Evolutionary conservation across 305 asterid species (phyloP).

Genomic region (Solanum chacoense): DNA sequence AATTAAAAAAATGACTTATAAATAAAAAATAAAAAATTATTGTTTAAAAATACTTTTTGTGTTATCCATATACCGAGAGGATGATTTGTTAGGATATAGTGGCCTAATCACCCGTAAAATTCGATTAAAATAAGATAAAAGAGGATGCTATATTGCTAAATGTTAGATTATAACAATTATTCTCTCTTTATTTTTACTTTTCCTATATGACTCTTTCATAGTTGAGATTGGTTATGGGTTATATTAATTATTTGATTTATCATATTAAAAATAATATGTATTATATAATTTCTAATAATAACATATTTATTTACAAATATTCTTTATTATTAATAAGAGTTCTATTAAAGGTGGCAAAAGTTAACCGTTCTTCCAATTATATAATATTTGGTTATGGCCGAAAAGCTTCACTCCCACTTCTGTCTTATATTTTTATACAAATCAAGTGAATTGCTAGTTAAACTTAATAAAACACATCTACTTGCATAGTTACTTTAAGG

Average conservation of each 20-base stretch:
- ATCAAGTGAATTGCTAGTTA: neutral
- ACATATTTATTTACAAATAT: neutral
- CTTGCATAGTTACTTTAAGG: neutral
- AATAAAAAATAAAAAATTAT: too few relatives aligned
- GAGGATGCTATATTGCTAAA: neutral
- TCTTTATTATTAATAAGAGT: neutral
- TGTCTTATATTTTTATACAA: neutral
- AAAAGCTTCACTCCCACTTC: neutral
- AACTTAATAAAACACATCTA: neutral
- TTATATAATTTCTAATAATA: neutral
- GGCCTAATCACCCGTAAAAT: neutral
- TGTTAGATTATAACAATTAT: neutral
- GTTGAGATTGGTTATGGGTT: neutral
- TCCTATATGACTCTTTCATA: neutral
- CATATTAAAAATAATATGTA: neutral
- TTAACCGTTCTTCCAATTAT: neutral
- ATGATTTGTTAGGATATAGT: neutral
- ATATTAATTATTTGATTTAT: neutral
- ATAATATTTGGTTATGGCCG: neutral
- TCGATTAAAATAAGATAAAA: neutral
- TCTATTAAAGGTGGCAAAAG: neutral
- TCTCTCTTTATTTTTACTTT: neutral
- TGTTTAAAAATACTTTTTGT: too few relatives aligned
- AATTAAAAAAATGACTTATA: neutral
- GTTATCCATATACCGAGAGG: neutral